These are phyloP conservation scores for Taxawa tesnikishii DNA, from an alignment of 2,329 filamentous ascomycete genomes.

Conservation along the genomic window DNA sequence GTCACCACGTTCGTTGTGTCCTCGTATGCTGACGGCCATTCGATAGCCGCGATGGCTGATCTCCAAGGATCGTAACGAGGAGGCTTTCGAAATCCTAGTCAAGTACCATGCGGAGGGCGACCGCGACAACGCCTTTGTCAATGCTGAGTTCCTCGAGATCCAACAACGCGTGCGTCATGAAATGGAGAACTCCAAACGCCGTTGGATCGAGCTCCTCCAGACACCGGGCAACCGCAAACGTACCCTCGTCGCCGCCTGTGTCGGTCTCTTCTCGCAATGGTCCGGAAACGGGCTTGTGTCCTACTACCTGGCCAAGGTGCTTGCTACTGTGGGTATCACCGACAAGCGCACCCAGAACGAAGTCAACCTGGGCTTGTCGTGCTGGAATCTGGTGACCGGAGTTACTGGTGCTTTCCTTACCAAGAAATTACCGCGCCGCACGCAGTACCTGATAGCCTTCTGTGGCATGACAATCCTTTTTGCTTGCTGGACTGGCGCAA, in stretches of 20 bases:
- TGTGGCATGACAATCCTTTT: neutral
- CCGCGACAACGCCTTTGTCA: constrained; percentile 44
- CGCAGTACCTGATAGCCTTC: neutral
- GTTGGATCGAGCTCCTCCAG: constrained; percentile 10
- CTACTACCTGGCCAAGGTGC: constrained; percentile 19
- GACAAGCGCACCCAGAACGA: constrained; percentile 4
- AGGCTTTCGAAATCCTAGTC: constrained; percentile 47
- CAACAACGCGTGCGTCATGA: constrained; percentile 50
- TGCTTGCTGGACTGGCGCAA: constrained; percentile 2
- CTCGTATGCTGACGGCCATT: neutral
- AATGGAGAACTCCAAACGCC: constrained; percentile 1
- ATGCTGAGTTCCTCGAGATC: constrained; percentile 56
- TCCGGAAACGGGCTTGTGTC: constrained; percentile 37
- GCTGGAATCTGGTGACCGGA: constrained; percentile 6
- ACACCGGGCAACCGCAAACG: constrained; percentile 40
- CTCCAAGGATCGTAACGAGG: constrained; percentile 48
- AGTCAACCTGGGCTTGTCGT: constrained; percentile 3
- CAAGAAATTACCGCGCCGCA: constrained; percentile 1
- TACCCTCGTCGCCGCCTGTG: constrained; percentile 35
- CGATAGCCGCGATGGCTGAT: constrained; percentile 44
- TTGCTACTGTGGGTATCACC: constrained; percentile 17
- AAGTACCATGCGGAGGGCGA: constrained; percentile 52
- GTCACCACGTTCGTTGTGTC: constrained; percentile 35
- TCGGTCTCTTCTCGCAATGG: constrained; percentile 44
- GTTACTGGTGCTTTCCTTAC: constrained; percentile 5